Evolutionary conservation across 805 yeast species (phyloP).

Genomic region (Saturnispora besseyi): DNA sequence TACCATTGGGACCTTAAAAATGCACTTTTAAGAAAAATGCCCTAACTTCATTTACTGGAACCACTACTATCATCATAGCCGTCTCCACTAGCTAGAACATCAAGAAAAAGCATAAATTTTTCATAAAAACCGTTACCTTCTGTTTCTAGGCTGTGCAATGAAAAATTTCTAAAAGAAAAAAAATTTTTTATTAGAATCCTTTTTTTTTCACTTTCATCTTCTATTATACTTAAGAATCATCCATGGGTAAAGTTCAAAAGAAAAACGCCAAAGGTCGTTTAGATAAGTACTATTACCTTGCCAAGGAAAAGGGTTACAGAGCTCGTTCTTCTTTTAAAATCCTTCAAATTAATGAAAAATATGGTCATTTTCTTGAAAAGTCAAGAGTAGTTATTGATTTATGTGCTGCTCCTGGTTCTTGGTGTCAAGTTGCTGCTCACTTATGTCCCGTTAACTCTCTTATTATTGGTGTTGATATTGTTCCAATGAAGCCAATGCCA

Average conservation of each 20-base stretch:
- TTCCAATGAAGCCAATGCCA: constrained; percentile 94
- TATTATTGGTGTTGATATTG: constrained; percentile 98
- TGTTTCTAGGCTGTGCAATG: neutral
- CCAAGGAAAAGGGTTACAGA: constrained; percentile 96
- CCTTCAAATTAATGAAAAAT: constrained; percentile 91
- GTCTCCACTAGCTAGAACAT: too few relatives aligned
- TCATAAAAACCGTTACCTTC: too few relatives aligned
- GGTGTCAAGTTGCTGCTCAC: constrained; percentile 98
- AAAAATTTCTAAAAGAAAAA: neutral
- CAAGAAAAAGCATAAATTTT: too few relatives aligned
- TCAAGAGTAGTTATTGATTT: constrained; percentile 94
- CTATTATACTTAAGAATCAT: neutral
- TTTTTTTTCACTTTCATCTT: neutral
- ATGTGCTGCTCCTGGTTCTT: constrained; percentile 99
- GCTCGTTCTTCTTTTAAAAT: constrained; percentile 98
- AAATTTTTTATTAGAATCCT: neutral
- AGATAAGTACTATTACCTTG: constrained; percentile 91
- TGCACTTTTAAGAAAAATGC: too few relatives aligned
- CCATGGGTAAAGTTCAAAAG: constrained; percentile 72
- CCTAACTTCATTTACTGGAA: too few relatives aligned
- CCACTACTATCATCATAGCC: too few relatives aligned
- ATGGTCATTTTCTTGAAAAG: constrained; percentile 88
- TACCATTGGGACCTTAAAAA: too few relatives aligned
- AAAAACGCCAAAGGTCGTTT: constrained; percentile 98
- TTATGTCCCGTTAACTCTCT: constrained; percentile 87